Evolutionary conservation across 2,329 filamentous ascomycete species (phyloP).

Genomic region (Penicillium sp.): DNA sequence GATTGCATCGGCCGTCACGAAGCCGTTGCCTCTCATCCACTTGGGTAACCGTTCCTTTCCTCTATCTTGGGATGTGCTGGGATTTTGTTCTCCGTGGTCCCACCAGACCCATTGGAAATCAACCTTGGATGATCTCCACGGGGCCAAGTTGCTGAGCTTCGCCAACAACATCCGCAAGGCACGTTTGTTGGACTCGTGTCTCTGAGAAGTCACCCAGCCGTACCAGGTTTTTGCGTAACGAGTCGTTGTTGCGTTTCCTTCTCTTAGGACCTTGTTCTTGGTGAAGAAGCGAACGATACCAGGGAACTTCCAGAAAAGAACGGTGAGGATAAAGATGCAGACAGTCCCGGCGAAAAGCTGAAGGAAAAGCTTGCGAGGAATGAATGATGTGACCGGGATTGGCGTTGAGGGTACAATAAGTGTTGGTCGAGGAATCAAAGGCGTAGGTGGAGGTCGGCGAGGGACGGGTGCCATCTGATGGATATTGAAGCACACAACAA

Average conservation of each 20-base stretch:
- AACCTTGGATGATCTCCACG: slow-evolving; percentile 41
- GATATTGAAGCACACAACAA: slow-evolving; percentile 11
- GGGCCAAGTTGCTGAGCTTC: slow-evolving; percentile 31
- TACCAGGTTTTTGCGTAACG: slow-evolving; percentile 50
- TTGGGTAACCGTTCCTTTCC: slow-evolving; percentile 31
- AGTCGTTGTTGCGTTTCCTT: slow-evolving; percentile 35
- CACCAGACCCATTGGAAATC: slow-evolving; percentile 50
- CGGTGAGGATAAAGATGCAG: slow-evolving; percentile 42
- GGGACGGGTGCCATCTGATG: slow-evolving; percentile 38
- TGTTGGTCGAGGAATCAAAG: slow-evolving; percentile 30
- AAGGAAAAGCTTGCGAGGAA: slow-evolving; percentile 37
- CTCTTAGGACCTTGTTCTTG: slow-evolving; percentile 36
- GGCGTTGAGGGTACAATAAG: slow-evolving; percentile 31
- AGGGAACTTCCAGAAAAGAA: slow-evolving; percentile 47
- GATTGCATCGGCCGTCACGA: slow-evolving; percentile 30
- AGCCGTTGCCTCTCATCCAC: slow-evolving; percentile 34
- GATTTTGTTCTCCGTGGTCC: slow-evolving; percentile 39
- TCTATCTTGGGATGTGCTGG: slow-evolving; percentile 26
- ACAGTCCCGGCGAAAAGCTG: slow-evolving; percentile 43
- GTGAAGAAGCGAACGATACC: slow-evolving; percentile 43
- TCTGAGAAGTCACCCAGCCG: slow-evolving; percentile 44
- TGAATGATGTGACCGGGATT: slow-evolving; percentile 30
- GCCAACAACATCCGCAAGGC: slow-evolving; percentile 26
- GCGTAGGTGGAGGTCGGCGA: slow-evolving; percentile 32
- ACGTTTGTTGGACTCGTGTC: slow-evolving; percentile 36